These are phyloP conservation scores for Leccinum barrowsii DNA, from an alignment of 768 basidiomycete genomes.

Conservation along the genomic window DNA sequence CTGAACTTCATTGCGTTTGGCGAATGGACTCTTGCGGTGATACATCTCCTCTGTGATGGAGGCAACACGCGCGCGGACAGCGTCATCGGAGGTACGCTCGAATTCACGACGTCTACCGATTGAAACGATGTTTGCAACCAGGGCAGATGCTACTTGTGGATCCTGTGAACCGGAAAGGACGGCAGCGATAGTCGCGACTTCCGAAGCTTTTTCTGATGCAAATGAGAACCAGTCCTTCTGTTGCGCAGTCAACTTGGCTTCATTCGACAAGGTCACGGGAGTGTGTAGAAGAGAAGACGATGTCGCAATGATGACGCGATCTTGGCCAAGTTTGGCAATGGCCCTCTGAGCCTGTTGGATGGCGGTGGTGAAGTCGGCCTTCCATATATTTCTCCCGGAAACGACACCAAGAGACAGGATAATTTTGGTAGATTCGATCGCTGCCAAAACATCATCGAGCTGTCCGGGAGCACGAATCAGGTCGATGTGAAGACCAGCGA, in stretches of 20 bases:
- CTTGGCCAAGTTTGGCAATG: slow-evolving; percentile 73
- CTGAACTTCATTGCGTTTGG: slow-evolving; percentile 83
- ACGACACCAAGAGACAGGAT: slow-evolving; percentile 91
- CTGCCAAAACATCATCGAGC: slow-evolving; percentile 75
- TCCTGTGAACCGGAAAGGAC: slow-evolving; percentile 85
- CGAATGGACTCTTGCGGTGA: slow-evolving; percentile 86
- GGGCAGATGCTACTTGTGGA: slow-evolving; percentile 58
- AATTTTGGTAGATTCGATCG: slow-evolving; percentile 78
- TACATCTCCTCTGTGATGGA: slow-evolving; percentile 84
- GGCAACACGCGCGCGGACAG: slow-evolving; percentile 92
- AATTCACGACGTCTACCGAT: slow-evolving; percentile 94
- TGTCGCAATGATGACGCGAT: slow-evolving; percentile 90
- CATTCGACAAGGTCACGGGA: slow-evolving; percentile 90
- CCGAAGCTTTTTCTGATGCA: slow-evolving; percentile 90
- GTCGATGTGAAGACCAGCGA: slow-evolving; percentile 94
- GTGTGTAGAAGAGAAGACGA: slow-evolving; percentile 98
- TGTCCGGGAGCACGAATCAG: slow-evolving; percentile 91
- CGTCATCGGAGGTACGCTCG: slow-evolving; percentile 89
- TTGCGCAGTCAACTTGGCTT: slow-evolving; percentile 83
- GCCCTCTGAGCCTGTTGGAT: slow-evolving; percentile 83
- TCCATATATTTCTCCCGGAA: slow-evolving; percentile 99
- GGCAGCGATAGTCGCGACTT: slow-evolving; percentile 85
- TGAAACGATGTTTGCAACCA: slow-evolving; percentile 86
- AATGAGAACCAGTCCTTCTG: slow-evolving; percentile 99
- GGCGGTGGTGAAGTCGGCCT: slow-evolving; percentile 85